Evolutionary conservation across 2,329 filamentous ascomycete genomes (phyloP).

Genomic region (Periconia sp.): DNA sequence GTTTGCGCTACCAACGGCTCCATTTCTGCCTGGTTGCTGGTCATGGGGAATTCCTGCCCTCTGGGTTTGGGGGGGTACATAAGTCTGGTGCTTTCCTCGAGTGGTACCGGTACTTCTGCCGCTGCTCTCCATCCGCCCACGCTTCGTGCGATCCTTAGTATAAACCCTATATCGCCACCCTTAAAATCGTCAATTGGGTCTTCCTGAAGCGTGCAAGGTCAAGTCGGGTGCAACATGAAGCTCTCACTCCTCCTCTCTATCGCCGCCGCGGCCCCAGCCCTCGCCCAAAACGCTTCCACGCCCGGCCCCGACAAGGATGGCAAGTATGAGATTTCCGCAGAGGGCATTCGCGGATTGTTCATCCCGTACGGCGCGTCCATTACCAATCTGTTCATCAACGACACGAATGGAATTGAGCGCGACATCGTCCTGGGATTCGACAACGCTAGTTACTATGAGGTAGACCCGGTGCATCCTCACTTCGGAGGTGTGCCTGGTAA

Average conservation of each 20-base stretch:
- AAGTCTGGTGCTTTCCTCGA: background rate
- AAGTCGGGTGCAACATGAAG: conserved; percentile 26
- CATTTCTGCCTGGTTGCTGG: background rate
- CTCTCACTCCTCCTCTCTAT: conserved; percentile 22
- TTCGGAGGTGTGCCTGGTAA: conserved; percentile 69
- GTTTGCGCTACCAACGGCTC: background rate
- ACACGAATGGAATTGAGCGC: conserved; percentile 67
- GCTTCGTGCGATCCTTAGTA: background rate
- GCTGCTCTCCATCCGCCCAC: background rate
- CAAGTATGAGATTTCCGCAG: conserved; percentile 72
- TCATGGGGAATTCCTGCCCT: background rate
- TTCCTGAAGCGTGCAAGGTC: background rate
- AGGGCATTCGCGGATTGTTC: conserved; percentile 68
- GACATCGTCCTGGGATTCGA: conserved; percentile 76
- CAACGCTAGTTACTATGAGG: conserved; percentile 70
- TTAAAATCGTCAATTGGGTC: background rate
- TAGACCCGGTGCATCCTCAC: conserved; percentile 68
- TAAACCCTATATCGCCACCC: background rate
- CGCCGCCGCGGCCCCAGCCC: conserved; percentile 28
- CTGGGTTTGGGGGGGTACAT: background rate
- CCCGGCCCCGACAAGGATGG: conserved; percentile 43
- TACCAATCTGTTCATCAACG: conserved; percentile 69
- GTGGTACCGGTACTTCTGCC: background rate
- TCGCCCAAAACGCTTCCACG: conserved; percentile 25
- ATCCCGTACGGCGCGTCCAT: conserved; percentile 75